Conservation (phyloP, 2,329 filamentous ascomycete species). For the Cadophora gregata region DNA sequence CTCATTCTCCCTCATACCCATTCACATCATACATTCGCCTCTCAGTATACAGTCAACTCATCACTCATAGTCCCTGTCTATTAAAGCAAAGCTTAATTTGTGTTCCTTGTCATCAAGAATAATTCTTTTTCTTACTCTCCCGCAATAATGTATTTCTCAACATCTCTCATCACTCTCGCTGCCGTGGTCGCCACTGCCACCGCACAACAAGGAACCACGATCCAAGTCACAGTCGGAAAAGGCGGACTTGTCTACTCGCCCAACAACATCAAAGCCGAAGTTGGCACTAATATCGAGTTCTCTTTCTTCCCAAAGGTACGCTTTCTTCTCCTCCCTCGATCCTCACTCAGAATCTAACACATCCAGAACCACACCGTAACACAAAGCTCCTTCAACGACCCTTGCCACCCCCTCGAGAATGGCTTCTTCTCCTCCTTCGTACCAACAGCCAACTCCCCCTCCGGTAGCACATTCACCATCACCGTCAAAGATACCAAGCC, state of each 20-base stretch:
- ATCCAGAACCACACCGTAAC: conserved; percentile 45
- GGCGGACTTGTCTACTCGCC: conserved; percentile 83
- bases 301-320: conserved; percentile 43
- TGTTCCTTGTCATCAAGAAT: background rate
- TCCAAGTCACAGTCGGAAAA: conserved; percentile 80
- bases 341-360: conserved; percentile 8
- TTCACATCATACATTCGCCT: background rate
- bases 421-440: conserved; percentile 50
- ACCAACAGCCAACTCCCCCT: conserved; percentile 43
- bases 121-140: background rate
- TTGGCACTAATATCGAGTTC: conserved; percentile 45
- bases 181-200: conserved; percentile 24
- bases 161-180: conserved; percentile 25
- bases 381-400: conserved; percentile 49
- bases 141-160: conserved; percentile 35
- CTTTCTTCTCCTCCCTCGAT: background rate
- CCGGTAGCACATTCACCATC: conserved; percentile 48
- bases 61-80: background rate
- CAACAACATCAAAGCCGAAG: conserved; percentile 44
- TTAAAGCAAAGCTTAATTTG: background rate
- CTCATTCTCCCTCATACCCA: conserved; percentile 14
- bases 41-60: background rate
- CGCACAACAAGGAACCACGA: conserved; percentile 39
- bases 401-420: conserved; percentile 47
- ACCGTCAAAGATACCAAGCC: conserved; percentile 48